Conservation (phyloP, 2,329 filamentous ascomycete genomes). For the Microascus cirrosus region DNA sequence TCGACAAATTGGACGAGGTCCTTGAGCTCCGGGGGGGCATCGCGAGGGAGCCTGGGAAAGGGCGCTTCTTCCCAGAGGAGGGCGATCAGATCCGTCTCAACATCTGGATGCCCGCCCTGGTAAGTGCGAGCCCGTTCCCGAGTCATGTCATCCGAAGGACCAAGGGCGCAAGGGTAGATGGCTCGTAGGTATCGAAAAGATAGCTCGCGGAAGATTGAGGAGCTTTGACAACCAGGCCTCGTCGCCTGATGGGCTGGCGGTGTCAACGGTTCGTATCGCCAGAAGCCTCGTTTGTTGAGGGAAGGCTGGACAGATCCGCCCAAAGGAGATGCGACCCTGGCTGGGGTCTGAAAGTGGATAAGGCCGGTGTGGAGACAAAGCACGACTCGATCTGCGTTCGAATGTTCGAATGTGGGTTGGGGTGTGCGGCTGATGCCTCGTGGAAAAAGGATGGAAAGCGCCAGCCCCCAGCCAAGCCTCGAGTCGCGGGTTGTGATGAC, state of each 20-base stretch:
- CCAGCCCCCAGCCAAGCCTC: neutral
- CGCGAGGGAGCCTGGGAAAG: slow-evolving; percentile 46
- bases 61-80: slow-evolving; percentile 51
- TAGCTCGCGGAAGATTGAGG: neutral
- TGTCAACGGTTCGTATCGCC: neutral
- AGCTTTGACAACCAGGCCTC: neutral
- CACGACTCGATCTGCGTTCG: neutral
- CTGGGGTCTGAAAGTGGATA: neutral
- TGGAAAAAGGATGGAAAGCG: neutral
- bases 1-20: slow-evolving; percentile 46
- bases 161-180: neutral
- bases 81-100: slow-evolving; percentile 37
- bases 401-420: neutral
- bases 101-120: slow-evolving; percentile 7
- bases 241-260: neutral
- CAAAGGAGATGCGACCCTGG: neutral
- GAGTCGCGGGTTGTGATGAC: neutral
- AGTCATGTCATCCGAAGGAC: slow-evolving; percentile 33
- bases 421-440: neutral
- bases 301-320: neutral
- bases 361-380: neutral
- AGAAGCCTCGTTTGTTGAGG: neutral
- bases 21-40: slow-evolving; percentile 47
- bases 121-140: slow-evolving; percentile 27
- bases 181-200: neutral